These are phyloP conservation scores for Neophaeococcomyces mojaviensis DNA, from an alignment of 2,329 filamentous ascomycete genomes.

Conservation along the genomic window DNA sequence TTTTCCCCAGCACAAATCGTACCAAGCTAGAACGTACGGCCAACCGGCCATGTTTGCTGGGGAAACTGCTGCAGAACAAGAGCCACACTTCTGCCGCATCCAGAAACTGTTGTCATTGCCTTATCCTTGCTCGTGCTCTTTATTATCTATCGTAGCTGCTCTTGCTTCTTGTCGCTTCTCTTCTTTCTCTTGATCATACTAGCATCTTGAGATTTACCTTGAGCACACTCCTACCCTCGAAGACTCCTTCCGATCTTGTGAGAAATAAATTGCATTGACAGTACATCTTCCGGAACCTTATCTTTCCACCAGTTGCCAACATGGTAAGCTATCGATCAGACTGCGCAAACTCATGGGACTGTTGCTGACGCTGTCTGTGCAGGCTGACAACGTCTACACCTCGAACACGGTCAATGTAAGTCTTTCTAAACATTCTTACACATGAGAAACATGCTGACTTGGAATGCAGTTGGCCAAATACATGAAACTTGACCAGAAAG, in stretches of 20 bases:
- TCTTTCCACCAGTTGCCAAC: background rate
- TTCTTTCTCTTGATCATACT: constrained; percentile 4
- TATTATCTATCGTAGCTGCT: constrained; percentile 7
- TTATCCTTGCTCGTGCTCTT: constrained; percentile 1
- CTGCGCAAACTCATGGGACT: background rate
- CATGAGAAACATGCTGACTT: constrained; percentile 23
- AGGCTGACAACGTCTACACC: constrained; percentile 36
- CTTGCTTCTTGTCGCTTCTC: background rate
- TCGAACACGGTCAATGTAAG: constrained; percentile 38
- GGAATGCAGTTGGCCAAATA: constrained; percentile 74
- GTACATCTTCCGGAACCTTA: background rate
- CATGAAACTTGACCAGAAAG: constrained; percentile 82
- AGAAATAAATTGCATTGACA: background rate
- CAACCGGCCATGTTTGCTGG: constrained; percentile 1
- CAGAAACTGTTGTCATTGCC: background rate
- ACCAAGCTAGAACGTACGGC: background rate
- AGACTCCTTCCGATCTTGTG: background rate
- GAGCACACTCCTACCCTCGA: background rate
- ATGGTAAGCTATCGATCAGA: background rate
- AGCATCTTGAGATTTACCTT: background rate
- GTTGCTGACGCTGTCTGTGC: constrained; percentile 2
- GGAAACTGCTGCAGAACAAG: background rate
- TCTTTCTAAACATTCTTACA: constrained; percentile 15
- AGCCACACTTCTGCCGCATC: constrained; percentile 4
- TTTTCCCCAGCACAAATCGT: constrained; percentile 2